A percentile compares a stretch with the other conserved stretches of the same genome.
Conservation (phyloP, 805 yeast species). For the Sugiyamaella mastotermitis region DNA sequence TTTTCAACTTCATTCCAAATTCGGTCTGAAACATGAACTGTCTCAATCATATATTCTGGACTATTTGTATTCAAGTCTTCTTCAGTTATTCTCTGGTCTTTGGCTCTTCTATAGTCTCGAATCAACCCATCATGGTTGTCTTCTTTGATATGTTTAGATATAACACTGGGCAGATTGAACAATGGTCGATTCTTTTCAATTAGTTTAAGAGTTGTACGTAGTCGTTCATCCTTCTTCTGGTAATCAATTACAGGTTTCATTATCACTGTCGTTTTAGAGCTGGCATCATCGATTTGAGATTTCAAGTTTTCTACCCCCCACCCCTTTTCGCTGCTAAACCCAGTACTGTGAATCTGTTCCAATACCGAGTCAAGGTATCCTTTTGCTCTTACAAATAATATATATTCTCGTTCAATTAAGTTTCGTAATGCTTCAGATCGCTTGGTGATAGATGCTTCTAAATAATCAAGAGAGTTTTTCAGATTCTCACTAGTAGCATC, state of each 20-base stretch:
- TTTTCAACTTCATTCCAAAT: conserved; percentile 53
- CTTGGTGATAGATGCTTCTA: conserved; percentile 44
- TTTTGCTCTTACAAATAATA: conserved; percentile 59
- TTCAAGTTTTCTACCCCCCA: conserved; percentile 33
- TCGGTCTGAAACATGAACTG: conserved; percentile 38
- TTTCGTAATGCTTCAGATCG: conserved; percentile 45
- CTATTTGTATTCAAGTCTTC: conserved; percentile 19
- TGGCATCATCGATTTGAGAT: conserved; percentile 40
- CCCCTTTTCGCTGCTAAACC: conserved; percentile 26
- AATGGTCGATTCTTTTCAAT: conserved; percentile 48
- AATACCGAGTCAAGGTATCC: conserved; percentile 57
- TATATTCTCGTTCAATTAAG: conserved; percentile 54
- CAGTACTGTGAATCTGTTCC: conserved; percentile 42
- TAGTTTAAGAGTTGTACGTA: conserved; percentile 44
- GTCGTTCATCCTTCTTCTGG: conserved; percentile 42
- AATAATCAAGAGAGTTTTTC: conserved; percentile 39
- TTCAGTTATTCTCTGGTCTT: conserved; percentile 25
- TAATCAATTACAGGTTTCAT: conserved; percentile 56
- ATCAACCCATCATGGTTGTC: conserved; percentile 55
- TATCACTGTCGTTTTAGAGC: conserved; percentile 45
- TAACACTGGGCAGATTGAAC: conserved; percentile 50
- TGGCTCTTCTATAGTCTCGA: conserved; percentile 51
- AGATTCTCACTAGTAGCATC: conserved; percentile 50
- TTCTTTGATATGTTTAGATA: conserved; percentile 38
- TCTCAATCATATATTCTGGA: conserved; percentile 22